Evolutionary conservation across 352 stramenopile genomes (phyloP), one percentile per base, ranked within the genome.

Genomic region (Globisporangium nodosum): DNA sequence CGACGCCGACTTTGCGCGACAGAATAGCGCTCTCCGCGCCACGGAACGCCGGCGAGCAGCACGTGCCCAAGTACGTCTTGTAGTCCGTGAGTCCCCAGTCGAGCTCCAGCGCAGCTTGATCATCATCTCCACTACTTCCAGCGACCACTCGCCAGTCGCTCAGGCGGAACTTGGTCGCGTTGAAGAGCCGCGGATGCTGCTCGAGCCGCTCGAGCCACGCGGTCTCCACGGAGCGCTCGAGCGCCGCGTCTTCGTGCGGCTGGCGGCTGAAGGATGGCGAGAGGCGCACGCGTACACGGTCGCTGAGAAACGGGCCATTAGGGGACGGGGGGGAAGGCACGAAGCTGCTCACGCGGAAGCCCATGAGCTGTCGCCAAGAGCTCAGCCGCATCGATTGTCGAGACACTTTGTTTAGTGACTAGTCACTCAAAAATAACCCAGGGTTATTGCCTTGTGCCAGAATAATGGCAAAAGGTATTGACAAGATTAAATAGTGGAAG

Each of bases 1-100:
- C 84, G 49, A 94, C 82, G 33, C 85, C 85, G 40, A 94, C 71
- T 72, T 94, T 94, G 31, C 80, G 66, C 12, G 85, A 94, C 13
- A 92, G 42, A 50, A 88, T 59, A 33, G 31, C 56, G 8, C 6
- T 37, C 3, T 21, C 24, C 1, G 5, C 18, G 16, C 27, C 46
- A 5, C 21, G 11, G 0, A 64, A 39, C n/a, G 18, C 31, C 4
- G 70, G 54, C 35, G 82, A 84, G 61, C 74, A 87, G 64, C 85
- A 94, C 42, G 73, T 86, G 46, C 79, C 79, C 52, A 94, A 33
- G 51, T 92, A 92, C 55, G 83, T 74, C 33, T 79, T 81, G 68
- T 94, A 94, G 63, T 88, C 74, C 0, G 77, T 88, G 18, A 90
- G 48, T 1, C 79, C 80, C 58, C 68, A 88, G 31, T 68, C 54